Base-by-base conservation (phyloP, 202 grass and related monocot species). In the Setaria italica region DNA sequence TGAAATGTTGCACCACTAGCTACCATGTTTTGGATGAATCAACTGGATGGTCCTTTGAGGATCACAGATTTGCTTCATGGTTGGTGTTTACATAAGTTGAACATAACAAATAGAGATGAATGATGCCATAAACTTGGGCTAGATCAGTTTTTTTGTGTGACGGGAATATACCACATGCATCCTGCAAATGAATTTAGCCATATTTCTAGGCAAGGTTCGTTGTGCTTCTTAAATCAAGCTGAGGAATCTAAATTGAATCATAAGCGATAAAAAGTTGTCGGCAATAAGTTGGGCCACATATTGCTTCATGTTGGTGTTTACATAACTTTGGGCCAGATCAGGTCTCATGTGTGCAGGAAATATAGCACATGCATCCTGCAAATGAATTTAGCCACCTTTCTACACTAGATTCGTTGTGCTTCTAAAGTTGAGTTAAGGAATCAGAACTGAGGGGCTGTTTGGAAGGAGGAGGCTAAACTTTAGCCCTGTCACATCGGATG, bases 351-450 rank as follows among this genome's bases (percentile, higher is more conserved):
- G 25, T 25, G 25, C 25, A 2, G 9, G 5, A 72, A 60, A 48
- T 62, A 30, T 15, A 20, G 25, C 39, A 82, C 6, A 21, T 21
- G 58, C 58, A 72, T 3, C 47, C 13, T 19, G 2, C 17, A 10
- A 49, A 72, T 46, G 80, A 72, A 82, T 49, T 17, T 7, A 72
- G 67, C 2, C 69, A 33, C 12, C 5, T 20, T 72, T 72, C 15
- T 32, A 29, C 8, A 30, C 7, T 45, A 39, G 37, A 58, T 81
- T 32, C 65, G 5, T 57, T 20, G n/a, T 41, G 19, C 11, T 6
- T 1, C 8, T 19, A 10, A 45, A 42, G 21, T 67, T 3, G 11
- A 45, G 33, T 57, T 3, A 15, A 4, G 74, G 20, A 60, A 76
- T 6, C 37, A 9, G 2, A 74, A 55, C 12, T 29, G n/a, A n/a